These are phyloP conservation scores for Vitis cinerea DNA, from an alignment of 164 flowering plant genomes.

Conservation along the genomic window DNA sequence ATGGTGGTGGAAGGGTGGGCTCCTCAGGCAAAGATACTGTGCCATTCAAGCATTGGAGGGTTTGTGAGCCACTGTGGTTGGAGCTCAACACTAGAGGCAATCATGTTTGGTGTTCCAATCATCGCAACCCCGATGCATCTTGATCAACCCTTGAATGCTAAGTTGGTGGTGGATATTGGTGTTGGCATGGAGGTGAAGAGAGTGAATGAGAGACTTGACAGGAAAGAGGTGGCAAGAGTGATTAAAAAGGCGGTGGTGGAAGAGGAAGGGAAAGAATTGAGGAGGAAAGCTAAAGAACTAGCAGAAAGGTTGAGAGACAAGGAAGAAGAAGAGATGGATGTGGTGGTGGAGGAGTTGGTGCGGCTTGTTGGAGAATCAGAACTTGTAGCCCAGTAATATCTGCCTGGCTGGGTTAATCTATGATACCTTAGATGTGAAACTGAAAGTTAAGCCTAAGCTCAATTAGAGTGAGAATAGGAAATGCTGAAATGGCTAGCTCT, in stretches of 20 bases:
- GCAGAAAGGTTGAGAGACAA: conserved; percentile 14
- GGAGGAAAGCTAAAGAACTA: conserved; percentile 21
- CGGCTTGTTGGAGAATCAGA: not conserved
- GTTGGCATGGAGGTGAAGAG: conserved; percentile 32
- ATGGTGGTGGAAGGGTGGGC: conserved; percentile 39
- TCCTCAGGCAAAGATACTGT: conserved; percentile 25
- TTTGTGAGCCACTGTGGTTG: conserved; percentile 42
- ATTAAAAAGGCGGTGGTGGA: conserved; percentile 25
- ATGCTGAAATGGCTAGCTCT: no score
- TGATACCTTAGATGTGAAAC: no score
- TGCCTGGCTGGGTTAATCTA: no score
- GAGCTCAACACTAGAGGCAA: conserved; percentile 35
- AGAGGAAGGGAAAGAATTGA: conserved; percentile 20
- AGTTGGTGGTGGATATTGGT: conserved; percentile 35
- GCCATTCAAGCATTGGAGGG: conserved; percentile 30
- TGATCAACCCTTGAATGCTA: conserved; percentile 47
- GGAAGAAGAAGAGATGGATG: conserved; percentile 22
- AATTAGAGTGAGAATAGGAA: no score
- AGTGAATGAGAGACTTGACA: conserved; percentile 9
- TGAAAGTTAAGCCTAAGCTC: no score
- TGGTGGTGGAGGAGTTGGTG: conserved; percentile 16
- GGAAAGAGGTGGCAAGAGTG: conserved; percentile 26
- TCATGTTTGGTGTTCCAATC: conserved; percentile 35
- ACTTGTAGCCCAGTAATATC: no score
- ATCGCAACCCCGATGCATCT: conserved; percentile 46